These are phyloP conservation scores for Handroanthus guayacan DNA, from an alignment of 257 asterid genomes.

Conservation along the genomic window DNA sequence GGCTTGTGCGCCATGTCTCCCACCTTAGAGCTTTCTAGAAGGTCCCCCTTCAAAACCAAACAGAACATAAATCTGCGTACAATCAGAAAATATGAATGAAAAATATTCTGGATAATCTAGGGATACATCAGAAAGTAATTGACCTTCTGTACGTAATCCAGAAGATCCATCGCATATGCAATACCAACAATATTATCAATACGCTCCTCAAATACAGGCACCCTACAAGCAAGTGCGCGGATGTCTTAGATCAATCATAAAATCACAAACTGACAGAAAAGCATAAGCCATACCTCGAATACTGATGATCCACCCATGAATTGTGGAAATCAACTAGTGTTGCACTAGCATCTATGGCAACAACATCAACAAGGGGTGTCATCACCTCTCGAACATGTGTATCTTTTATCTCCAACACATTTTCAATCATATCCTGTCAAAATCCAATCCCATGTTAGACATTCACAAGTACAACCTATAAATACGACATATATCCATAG, in stretches of 20 bases:
- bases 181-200: conserved; percentile 97
- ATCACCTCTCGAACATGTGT: conserved; percentile 99
- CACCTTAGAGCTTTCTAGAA: conserved; percentile 83
- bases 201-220: conserved; percentile 97
- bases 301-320: conserved; percentile 97
- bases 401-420: conserved; percentile 96
- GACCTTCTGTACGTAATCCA: conserved; percentile 94
- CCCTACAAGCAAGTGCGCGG: conserved; percentile 58
- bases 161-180: conserved; percentile 99
- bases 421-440: conserved; percentile 97
- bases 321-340: conserved; percentile 90
- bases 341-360: conserved; percentile 93
- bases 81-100: conserved; percentile 41
- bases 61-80: conserved; percentile 59
- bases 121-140: conserved; percentile 35
- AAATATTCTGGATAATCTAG: conserved; percentile 25
- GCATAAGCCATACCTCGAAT: conserved; percentile 72
- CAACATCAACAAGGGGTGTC: conserved; percentile 98
- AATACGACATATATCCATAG: conserved; percentile 8
- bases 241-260: conserved; percentile 35
- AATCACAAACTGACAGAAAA: conserved; percentile 19
- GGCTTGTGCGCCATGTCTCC: conserved; percentile 98
- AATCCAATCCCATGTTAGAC: conserved; percentile 35
- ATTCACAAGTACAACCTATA: not conserved
- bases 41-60: conserved; percentile 94